Percentiles rank a stretch among this genome's conserved stretches.
Evolutionary conservation across 805 yeast species (phyloP).

Genomic region (Schwanniomyces yamadae): DNA sequence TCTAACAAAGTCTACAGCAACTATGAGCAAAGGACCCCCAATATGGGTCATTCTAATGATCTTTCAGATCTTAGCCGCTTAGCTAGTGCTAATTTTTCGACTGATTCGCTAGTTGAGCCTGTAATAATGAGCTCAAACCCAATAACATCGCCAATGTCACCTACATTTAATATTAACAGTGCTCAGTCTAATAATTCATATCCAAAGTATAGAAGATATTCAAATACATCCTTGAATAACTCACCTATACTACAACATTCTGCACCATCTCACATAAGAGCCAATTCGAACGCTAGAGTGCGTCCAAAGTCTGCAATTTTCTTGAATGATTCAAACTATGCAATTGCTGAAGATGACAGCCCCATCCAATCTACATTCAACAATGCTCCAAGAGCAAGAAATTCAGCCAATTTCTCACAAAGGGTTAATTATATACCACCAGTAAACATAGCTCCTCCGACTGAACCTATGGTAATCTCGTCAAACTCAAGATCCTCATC

Average conservation of each 20-base stretch:
- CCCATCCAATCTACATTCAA: slow-evolving; percentile 14
- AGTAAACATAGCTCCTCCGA: slow-evolving; percentile 18
- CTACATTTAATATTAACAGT: slow-evolving; percentile 7
- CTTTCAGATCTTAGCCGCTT: no score
- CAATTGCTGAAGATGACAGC: slow-evolving; percentile 29
- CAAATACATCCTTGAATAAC: slow-evolving; percentile 18
- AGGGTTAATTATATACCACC: slow-evolving; percentile 9
- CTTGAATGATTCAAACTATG: slow-evolving; percentile 25
- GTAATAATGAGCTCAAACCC: not conserved
- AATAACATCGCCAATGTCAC: slow-evolving; percentile 5
- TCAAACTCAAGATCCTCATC: slow-evolving; percentile 19
- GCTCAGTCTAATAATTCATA: not conserved
- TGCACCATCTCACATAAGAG: slow-evolving; percentile 8
- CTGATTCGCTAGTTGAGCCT: slow-evolving; percentile 28
- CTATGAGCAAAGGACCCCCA: no score
- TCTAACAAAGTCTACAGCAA: no score
- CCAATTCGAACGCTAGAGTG: slow-evolving; percentile 15
- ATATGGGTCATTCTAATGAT: no score
- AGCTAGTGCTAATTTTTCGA: slow-evolving; percentile 40
- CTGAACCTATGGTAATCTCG: slow-evolving; percentile 14
- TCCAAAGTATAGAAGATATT: slow-evolving; percentile 16
- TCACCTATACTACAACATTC: slow-evolving; percentile 20
- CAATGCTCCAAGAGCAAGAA: slow-evolving; percentile 20
- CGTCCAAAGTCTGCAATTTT: slow-evolving; percentile 39
- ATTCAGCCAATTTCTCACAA: slow-evolving; percentile 18